Percentiles rank a stretch among this genome's conserved stretches.
These are phyloP conservation scores for Erodium texanum DNA, from an alignment of 441 rosid genomes.

Conservation along the genomic window DNA sequence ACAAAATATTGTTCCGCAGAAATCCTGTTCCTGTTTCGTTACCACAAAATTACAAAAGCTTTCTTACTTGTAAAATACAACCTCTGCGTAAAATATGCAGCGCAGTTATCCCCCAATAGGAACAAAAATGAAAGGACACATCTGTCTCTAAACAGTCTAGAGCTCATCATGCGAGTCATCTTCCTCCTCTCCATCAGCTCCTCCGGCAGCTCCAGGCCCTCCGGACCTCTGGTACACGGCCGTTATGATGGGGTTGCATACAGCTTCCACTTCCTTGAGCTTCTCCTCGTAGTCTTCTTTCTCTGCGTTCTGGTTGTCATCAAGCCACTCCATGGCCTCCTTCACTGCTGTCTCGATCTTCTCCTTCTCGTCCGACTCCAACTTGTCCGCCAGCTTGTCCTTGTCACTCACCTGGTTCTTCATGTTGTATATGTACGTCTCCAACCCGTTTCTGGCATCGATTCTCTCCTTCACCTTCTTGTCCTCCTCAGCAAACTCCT, in stretches of 20 bases:
- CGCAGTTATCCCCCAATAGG: not conserved
- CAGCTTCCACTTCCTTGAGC: slow-evolving; percentile 92
- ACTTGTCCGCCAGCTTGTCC: slow-evolving; percentile 94
- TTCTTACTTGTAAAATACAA: not conserved
- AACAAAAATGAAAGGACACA: not conserved
- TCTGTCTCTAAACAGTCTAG: slow-evolving; percentile 15
- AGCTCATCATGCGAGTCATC: slow-evolving; percentile 86
- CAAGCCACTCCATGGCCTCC: slow-evolving; percentile 93
- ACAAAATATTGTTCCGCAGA: not conserved
- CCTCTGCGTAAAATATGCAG: not conserved
- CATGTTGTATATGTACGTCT: slow-evolving; percentile 89
- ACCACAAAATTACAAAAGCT: not conserved
- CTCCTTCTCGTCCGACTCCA: slow-evolving; percentile 86
- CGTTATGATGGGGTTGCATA: slow-evolving; percentile 82
- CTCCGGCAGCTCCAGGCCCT: slow-evolving; percentile 62
- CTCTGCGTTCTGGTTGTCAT: slow-evolving; percentile 81
- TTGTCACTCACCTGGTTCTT: slow-evolving; percentile 90
- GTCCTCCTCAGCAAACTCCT: slow-evolving; percentile 95
- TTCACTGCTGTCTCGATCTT: slow-evolving; percentile 61
- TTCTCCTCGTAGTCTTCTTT: slow-evolving; percentile 90
- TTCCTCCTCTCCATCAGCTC: slow-evolving; percentile 32
- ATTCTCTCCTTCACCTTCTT: slow-evolving; percentile 90
- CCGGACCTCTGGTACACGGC: slow-evolving; percentile 86
- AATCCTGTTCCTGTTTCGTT: not conserved
- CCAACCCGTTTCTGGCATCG: slow-evolving; percentile 78